A percentile compares a stretch with the other conserved stretches of the same genome.
These are phyloP conservation scores for Clavariopsis aquatica DNA, from an alignment of 495 filamentous ascomycete genomes.

Conservation along the genomic window DNA sequence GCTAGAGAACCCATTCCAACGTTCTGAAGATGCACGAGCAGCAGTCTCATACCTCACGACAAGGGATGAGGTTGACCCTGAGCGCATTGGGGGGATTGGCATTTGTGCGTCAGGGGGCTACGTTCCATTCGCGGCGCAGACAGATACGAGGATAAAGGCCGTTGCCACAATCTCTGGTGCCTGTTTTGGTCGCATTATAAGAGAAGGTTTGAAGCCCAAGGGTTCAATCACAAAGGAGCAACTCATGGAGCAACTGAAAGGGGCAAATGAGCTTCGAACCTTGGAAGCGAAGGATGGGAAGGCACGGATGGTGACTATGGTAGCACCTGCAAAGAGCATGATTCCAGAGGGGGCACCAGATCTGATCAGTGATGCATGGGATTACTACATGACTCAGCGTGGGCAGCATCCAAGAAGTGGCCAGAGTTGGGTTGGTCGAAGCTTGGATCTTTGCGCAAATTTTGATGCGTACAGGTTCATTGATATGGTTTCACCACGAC, in stretches of 20 bases:
- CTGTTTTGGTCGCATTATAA: slow-evolving; percentile 41
- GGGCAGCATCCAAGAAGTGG: slow-evolving; percentile 35
- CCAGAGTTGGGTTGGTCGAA: slow-evolving; percentile 23
- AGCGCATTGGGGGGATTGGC: slow-evolving; percentile 47
- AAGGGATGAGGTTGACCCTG: slow-evolving; percentile 39
- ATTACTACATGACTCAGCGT: slow-evolving; percentile 11
- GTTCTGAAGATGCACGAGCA: slow-evolving; percentile 46
- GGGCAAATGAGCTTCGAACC: slow-evolving; percentile 33
- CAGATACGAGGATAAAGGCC: slow-evolving; percentile 48
- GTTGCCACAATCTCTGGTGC: slow-evolving; percentile 43
- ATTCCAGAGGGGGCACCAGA: neutral
- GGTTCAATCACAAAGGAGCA: neutral
- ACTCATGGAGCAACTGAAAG: slow-evolving; percentile 1
- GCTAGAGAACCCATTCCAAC: slow-evolving; percentile 47
- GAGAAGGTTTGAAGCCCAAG: slow-evolving; percentile 5
- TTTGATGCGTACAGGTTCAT: slow-evolving; percentile 43
- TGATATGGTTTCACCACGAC: slow-evolving; percentile 42
- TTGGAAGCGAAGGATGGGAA: slow-evolving; percentile 17
- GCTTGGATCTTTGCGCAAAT: slow-evolving; percentile 44
- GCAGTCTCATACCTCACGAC: slow-evolving; percentile 47
- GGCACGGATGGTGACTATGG: neutral
- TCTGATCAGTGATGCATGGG: neutral
- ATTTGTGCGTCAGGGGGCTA: slow-evolving; percentile 50
- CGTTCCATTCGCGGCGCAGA: slow-evolving; percentile 44
- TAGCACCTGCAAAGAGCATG: neutral